A percentile compares a stretch with the other conserved stretches of the same genome.
Evolutionary conservation across 2,329 filamentous ascomycete species (phyloP).

Genomic region (Nothophaeocryptopus gaeumannii): DNA sequence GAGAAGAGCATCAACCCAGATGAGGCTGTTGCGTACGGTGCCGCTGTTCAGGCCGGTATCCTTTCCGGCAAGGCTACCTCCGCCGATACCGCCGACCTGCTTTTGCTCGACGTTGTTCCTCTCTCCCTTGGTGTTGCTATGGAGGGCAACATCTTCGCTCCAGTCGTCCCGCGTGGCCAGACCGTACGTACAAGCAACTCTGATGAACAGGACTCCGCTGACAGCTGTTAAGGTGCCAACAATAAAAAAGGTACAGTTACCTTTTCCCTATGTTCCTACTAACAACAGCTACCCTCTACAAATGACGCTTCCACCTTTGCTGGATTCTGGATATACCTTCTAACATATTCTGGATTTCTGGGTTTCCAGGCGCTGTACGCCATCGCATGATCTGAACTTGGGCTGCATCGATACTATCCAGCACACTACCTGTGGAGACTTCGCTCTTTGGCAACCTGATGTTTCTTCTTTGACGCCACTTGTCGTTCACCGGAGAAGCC

Average conservation of each 20-base stretch:
- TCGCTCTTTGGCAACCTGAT: too few relatives aligned
- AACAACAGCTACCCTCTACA: too few relatives aligned
- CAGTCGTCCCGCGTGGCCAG: conserved; percentile 68
- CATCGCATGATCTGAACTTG: too few relatives aligned
- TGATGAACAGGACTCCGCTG: too few relatives aligned
- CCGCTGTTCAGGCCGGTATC: conserved; percentile 97
- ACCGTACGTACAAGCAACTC: conserved; percentile 48
- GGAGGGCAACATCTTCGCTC: conserved; percentile 99
- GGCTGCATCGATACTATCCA: too few relatives aligned
- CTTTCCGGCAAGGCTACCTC: conserved; percentile 97
- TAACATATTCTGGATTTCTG: not conserved
- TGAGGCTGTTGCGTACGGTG: conserved; percentile 98
- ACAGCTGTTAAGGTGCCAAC: not conserved
- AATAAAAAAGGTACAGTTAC: conserved; percentile 7
- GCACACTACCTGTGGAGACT: too few relatives aligned
- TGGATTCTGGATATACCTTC: not conserved
- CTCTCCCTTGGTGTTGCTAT: conserved; percentile 98
- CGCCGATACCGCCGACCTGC: conserved; percentile 87
- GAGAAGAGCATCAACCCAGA: conserved; percentile 99
- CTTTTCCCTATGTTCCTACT: too few relatives aligned
- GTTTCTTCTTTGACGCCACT: too few relatives aligned
- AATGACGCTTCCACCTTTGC: not conserved
- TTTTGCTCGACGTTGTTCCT: conserved; percentile 93
- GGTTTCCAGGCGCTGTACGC: too few relatives aligned
- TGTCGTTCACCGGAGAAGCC: too few relatives aligned